Base-by-base conservation (phyloP, 1,284 basidiomycete genomes). In the Irpex sp. region DNA sequence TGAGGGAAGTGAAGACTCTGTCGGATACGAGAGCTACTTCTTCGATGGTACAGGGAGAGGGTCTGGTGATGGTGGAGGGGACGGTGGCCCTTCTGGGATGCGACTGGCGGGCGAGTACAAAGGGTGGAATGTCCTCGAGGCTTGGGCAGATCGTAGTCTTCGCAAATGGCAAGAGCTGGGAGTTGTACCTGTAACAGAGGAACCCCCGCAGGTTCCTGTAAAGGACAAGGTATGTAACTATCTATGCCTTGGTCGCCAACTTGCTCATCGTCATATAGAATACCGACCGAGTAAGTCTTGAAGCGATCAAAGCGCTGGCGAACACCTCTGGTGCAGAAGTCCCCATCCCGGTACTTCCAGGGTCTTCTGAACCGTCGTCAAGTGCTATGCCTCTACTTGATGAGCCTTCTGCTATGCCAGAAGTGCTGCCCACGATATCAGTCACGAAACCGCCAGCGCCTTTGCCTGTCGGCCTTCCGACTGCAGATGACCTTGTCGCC, bases 121-220 rank as follows among this genome's bases (percentile, higher is more conserved):
- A 72, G 94, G 94, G 1, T 96, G 94, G 94, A 91, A 82, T 72
- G 91, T 94, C 13, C 77, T 96, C 64, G 94, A 97, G 74, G 94
- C 94, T 19, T 93, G 90, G 88, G 95, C 93, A 61, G 94, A 96
- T 76, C 83, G 83, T 68, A 94, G 93, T 74, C 80, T 94, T 58
- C 83, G 89, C 71, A 87, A 87, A 72, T 97, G 94, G 94, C 85
- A 89, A 64, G 87, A 90, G 69, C 80, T 87, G 35, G 93, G 93
- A 3, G 75, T 94, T 36, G 80, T 93, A 31, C 77, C 85, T 57
- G 82, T 83, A 59, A 67, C 68, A 63, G 63, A 70, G 74, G 57
- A 62, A 15, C 36, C 21, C 21, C 60, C 51, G 17, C 11, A 21
- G 19, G 68, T 70, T 53, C 71, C 75, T 37, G 78, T 80, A 63